phyloP scores from a whole-genome alignment of 2,329 filamentous ascomycete genomes.

The Colletotrichum liriopes region DNA sequence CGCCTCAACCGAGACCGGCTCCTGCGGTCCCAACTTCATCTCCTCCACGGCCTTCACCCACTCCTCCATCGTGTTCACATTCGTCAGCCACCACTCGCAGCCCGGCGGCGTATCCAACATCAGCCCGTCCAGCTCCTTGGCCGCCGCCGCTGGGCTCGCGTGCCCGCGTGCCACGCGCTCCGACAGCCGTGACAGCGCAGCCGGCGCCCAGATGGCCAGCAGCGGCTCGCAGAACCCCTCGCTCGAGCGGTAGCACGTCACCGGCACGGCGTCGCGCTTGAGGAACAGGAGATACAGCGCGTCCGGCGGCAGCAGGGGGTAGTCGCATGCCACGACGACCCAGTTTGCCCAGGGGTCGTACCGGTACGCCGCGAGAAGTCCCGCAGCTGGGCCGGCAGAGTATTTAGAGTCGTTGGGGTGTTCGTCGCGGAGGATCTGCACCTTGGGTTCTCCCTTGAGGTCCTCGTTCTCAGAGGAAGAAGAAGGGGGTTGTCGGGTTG shows the following conservation, averaged over 20 bases:
- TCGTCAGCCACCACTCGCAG: conserved; percentile 34
- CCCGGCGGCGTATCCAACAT: conserved; percentile 17
- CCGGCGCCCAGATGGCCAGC: conserved; percentile 54
- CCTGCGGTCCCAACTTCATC: conserved; percentile 28
- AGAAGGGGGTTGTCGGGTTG: conserved; percentile 20
- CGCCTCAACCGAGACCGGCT: background rate
- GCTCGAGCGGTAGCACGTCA: conserved; percentile 54
- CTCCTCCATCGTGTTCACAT: conserved; percentile 36
- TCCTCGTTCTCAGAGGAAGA: conserved; percentile 23
- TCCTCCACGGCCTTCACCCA: conserved; percentile 27
- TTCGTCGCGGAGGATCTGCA: conserved; percentile 28
- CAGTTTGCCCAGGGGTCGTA: conserved; percentile 47
- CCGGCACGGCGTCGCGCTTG: conserved; percentile 44
- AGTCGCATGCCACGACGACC: conserved; percentile 54
- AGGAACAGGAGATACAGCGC: conserved; percentile 49
- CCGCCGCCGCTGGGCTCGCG: conserved; percentile 30
- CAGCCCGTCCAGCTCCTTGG: conserved; percentile 23
- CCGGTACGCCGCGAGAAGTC: conserved; percentile 51
- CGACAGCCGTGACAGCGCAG: conserved; percentile 48
- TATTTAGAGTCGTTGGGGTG: background rate
- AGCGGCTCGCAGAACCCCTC: conserved; percentile 53
- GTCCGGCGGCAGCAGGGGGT: conserved; percentile 49
- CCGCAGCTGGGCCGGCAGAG: conserved; percentile 42
- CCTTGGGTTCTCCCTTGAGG: background rate
- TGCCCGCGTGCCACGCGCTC: conserved; percentile 40